A percentile compares a stretch with the other conserved stretches of the same genome.
These are phyloP conservation scores for Cutaneotrichosporon cutaneum DNA, from an alignment of 1,284 basidiomycete species.

Conservation along the genomic window DNA sequence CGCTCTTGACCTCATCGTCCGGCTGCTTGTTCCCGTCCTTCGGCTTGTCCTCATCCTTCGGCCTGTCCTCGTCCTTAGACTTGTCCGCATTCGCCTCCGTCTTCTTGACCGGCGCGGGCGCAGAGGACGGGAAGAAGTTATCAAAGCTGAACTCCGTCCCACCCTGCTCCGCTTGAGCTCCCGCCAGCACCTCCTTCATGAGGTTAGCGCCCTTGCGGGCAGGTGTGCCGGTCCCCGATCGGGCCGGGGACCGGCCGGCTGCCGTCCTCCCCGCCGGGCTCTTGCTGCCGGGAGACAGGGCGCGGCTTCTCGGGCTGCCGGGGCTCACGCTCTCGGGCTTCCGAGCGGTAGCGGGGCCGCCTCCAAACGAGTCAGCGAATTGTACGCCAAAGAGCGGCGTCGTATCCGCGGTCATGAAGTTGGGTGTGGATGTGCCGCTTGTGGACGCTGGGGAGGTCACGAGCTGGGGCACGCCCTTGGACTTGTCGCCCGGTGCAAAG, in stretches of 20 bases:
- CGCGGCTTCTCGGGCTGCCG: not conserved
- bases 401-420: constrained; percentile 57
- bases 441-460: not conserved
- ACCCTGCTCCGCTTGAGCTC: not conserved
- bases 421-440: not conserved
- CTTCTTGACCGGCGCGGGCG: not conserved
- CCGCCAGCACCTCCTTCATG: not conserved
- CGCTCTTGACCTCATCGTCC: not conserved
- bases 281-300: not conserved
- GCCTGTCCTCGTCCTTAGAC: constrained; percentile 22
- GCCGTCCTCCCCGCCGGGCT: not conserved
- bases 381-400: constrained; percentile 34
- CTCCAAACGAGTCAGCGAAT: constrained; percentile 47
- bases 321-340: not conserved
- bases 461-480: not conserved
- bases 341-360: not conserved
- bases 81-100: constrained; percentile 29
- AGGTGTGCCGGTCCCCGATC: not conserved
- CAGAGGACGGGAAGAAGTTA: not conserved
- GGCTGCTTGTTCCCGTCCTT: not conserved
- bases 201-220: constrained; percentile 5
- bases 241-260: not conserved
- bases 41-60: constrained; percentile 58
- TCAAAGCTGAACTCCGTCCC: not conserved
- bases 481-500: constrained; percentile 8